phyloP scores from a whole-genome alignment of 106 monocot species.

The Xerophyta viscosa region DNA sequence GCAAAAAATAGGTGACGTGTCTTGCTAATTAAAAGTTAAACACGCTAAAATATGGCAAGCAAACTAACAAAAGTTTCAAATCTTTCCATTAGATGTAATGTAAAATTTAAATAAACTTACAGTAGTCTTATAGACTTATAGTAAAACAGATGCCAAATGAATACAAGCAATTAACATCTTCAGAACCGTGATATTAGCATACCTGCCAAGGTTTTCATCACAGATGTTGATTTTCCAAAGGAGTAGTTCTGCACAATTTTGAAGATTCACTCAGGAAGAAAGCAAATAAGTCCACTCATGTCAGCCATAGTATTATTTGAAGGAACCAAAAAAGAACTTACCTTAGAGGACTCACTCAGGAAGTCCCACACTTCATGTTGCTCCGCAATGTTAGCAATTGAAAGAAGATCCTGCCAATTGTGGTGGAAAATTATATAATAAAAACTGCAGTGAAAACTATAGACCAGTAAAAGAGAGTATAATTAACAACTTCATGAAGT shows the following conservation, averaged over 20 bases:
- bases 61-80: too few species aligned
- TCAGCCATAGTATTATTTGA: not conserved
- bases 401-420: constrained; percentile 60
- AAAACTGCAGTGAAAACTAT: constrained; percentile 3
- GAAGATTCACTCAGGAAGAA: not conserved
- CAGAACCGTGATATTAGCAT: too few species aligned
- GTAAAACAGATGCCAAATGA: too few species aligned
- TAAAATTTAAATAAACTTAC: too few species aligned
- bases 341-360: constrained; percentile 81
- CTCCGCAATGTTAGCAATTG: constrained; percentile 91
- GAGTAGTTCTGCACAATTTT: constrained; percentile 84
- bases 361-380: constrained; percentile 99
- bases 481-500: not conserved
- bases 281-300: too few species aligned
- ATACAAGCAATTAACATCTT: too few species aligned
- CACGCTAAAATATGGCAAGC: too few species aligned
- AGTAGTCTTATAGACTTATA: too few species aligned
- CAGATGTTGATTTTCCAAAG: constrained; percentile 86
- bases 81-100: too few species aligned
- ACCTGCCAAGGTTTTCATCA: constrained; percentile 99
- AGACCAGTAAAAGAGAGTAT: not conserved
- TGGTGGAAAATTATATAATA: too few species aligned
- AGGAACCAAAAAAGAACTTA: constrained; percentile 14
- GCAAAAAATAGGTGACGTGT: too few species aligned
- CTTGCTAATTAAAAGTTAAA: too few species aligned